Evolutionary conservation across 192 early-diverging fungal genomes (phyloP), one percentile per base, ranked within the genome.

Genomic region (Entophlyctis helioformis): DNA sequence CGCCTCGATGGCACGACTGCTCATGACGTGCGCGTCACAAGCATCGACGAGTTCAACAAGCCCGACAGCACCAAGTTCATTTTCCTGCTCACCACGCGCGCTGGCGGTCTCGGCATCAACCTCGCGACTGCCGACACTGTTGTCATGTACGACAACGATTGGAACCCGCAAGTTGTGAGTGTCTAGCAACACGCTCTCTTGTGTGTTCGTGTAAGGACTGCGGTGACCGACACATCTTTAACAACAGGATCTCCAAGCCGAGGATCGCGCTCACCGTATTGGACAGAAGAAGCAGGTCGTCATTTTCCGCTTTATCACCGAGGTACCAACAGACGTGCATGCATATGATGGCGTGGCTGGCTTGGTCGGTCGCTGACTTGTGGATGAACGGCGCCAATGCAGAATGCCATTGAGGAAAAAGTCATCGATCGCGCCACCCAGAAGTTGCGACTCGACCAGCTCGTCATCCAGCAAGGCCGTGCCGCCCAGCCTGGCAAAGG

Each of bases 191-290:
- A 4, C 6, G 29, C n/a, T n/a, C n/a, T n/a, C n/a, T n/a, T n/a
- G n/a, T n/a, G n/a, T n/a, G n/a, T n/a, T n/a, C n/a, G n/a, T n/a
- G n/a, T n/a, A n/a, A n/a, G n/a, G n/a, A n/a, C n/a, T n/a, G n/a
- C n/a, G 13, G 39, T 21, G 13, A 16, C 18, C 18, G 39, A 18
- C 18, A 2, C 12, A 20, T 12, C 25, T 8, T 43, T 43, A 7
- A 21, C 23, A 43, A 15, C 27, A 56, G 54, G 58, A 60, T 50
- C 31, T 60, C 39, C 58, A 60, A 60, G 91, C 91, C 16, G 86
- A 92, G 74, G 95, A 98, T 65, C 86, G 95, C 39, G 95, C 95
- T 6, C 95, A 98, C 69, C 88, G 95, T 60, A 98, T 98, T 42
- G 95, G 95, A 4, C 95, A 98, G 56, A 98, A 83, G 27, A 96